Base-by-base conservation (phyloP, 1,284 basidiomycete genomes). In the Apiotrichum sp. region DNA sequence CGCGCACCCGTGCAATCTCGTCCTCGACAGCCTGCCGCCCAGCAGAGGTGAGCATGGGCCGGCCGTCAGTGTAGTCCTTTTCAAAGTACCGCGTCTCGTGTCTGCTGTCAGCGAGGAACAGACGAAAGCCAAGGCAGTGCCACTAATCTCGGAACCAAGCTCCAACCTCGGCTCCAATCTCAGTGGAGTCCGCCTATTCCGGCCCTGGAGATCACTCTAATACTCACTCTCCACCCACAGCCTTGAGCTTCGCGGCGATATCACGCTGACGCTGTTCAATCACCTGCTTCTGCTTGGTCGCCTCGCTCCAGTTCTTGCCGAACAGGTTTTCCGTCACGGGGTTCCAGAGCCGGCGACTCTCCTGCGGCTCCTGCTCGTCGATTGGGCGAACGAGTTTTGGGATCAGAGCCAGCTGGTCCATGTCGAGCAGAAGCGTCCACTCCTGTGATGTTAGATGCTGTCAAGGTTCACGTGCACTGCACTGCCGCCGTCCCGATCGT, bases 181-280 rank as follows among this genome's bases (percentile, higher is more conserved):
- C 22, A 22, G 22, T 22, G 22, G 22, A 22, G 22, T 22, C 22
- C 22, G 22, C 22, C 22, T 22, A 22, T 22, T 22, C 22, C 22
- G 22, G 22, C 22, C 22, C 22, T 2, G 22, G 22, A 22, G 22
- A 22, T 22, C 22, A 22, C 22, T 22, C 22, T 22, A 1, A 35
- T 13, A 86, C 89, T 80, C 70, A 93, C 89, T 82, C 80, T 47
- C 82, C 75, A 16, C 86, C 88, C 57, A 83, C 86, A 68, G 80
- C 82, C 79, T 91, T 93, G 73, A 89, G 80, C 73, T 90, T 86
- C 11, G 85, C 86, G 7, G 90, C 87, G 45, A 84, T 82, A 62
- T 95, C 91, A 55, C 93, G 80, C 79, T 96, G 93, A 33, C 67
- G 76, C 81, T 96, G 92, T 78, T 96, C 93, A 55, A 97, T 93